Evolutionary conservation across 2,329 filamentous ascomycete species (phyloP).

Genomic region (Pyrenophora tritici-repentis): DNA sequence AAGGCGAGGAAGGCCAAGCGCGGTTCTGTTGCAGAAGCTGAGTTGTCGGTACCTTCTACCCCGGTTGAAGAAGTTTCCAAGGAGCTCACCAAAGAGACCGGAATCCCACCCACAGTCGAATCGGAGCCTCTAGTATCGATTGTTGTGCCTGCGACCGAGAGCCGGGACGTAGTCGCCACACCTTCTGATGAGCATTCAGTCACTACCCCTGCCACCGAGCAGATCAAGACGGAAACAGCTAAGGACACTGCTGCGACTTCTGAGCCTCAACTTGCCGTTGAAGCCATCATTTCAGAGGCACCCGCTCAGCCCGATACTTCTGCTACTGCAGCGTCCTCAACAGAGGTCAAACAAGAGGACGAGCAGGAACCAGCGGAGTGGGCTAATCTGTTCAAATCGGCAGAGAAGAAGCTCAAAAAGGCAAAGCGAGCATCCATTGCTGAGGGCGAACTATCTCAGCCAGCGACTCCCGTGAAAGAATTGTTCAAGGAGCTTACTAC

Average conservation of each 20-base stretch:
- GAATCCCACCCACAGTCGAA: neutral
- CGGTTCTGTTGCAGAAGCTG: slow-evolving; percentile 14
- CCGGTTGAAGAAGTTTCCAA: slow-evolving; percentile 6
- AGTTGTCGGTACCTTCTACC: slow-evolving; percentile 9
- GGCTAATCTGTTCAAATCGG: slow-evolving; percentile 30
- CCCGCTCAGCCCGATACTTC: neutral
- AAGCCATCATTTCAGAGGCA: neutral
- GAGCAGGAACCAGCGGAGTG: slow-evolving; percentile 16
- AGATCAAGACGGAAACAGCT: slow-evolving; percentile 31
- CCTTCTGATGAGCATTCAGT: neutral
- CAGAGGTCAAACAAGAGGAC: slow-evolving; percentile 1
- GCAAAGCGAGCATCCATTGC: slow-evolving; percentile 27
- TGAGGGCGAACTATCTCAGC: slow-evolving; percentile 17
- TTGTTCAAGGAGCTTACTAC: slow-evolving; percentile 3
- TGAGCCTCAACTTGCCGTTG: neutral
- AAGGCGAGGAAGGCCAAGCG: slow-evolving; percentile 18
- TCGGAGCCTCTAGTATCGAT: neutral
- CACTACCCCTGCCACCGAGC: neutral
- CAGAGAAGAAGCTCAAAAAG: slow-evolving; percentile 39
- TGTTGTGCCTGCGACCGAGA: neutral
- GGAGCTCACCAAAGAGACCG: slow-evolving; percentile 2
- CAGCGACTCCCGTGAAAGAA: slow-evolving; percentile 15
- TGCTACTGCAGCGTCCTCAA: neutral
- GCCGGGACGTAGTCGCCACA: neutral
- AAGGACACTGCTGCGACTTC: slow-evolving; percentile 28